Base-by-base conservation (phyloP, 176 grass and related monocot genomes). In the Oryza meyeriana region DNA sequence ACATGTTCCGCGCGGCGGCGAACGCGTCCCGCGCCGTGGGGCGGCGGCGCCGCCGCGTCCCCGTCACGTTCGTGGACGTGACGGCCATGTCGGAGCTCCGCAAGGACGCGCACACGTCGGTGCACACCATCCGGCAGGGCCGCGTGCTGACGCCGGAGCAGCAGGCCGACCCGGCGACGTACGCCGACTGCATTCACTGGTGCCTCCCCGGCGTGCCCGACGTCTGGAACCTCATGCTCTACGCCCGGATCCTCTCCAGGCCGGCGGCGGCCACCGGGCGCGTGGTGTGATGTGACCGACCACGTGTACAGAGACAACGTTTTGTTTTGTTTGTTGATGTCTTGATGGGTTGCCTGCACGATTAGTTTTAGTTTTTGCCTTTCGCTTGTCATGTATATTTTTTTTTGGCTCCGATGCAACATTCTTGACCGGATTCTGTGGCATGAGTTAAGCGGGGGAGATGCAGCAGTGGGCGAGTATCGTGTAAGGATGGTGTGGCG, bases 171-270 rank as follows among this genome's bases (percentile, higher is more conserved):
- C 95, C 92, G 2, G 13, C 34, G 10, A 94, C 71, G 25, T 98
- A 91, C 71, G 95, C 95, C 16, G 95, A 98, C 83, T 98, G 95
- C 88, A 93, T 98, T 72, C 95, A 98, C 78, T 98, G 95, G 95
- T 98, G 95, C 81, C 88, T 98, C 29, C 96, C 97, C 26, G 97
- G 97, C 69, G 89, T 98, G 50, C 95, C 92, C 1, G 95, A 98
- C 80, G 88, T 87, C 38, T 98, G 95, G 92, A 98, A 98, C 84
- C 87, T 79, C 25, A 8, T 98, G 0, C 63, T 98, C 63, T 98
- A 95, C 74, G 71, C 89, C 12, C 65, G 85, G 38, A 91, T 91
- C 69, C 63, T 87, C 25, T 91, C 89, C 5, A 80, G 76, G 28
- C 85, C 88, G 27, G 4, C 28, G 63, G 0, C 64, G 45, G 18